A percentile compares a stretch with the other conserved stretches of the same genome.
phyloP scores from a whole-genome alignment of 139 green algal genomes.

The Spirogloea muscicola region DNA sequence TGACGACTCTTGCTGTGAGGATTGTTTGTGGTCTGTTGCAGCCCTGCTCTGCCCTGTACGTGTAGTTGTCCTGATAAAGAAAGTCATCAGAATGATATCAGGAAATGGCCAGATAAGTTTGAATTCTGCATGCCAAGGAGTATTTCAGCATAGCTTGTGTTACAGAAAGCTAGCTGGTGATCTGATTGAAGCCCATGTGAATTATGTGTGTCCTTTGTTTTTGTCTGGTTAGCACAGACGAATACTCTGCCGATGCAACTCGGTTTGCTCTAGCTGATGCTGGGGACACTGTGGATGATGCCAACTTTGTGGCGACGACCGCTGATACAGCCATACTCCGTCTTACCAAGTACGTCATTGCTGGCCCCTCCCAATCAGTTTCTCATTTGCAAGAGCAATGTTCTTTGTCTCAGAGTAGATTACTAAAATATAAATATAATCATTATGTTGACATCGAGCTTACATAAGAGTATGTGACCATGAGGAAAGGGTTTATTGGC shows the following conservation, averaged over 20 bases:
- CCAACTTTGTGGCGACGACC: conserved; percentile 90
- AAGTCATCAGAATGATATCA: too few relatives aligned
- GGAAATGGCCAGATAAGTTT: too few relatives aligned
- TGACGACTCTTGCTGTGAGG: too few relatives aligned
- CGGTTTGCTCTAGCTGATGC: conserved; percentile 91
- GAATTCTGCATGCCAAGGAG: too few relatives aligned
- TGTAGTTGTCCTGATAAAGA: too few relatives aligned
- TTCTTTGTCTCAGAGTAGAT: not conserved
- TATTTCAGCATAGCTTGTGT: too few relatives aligned
- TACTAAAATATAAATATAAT: not conserved
- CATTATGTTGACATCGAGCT: not conserved
- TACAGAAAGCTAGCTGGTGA: too few relatives aligned
- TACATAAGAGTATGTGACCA: not conserved
- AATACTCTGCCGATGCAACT: conserved; percentile 90
- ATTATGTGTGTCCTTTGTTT: too few relatives aligned
- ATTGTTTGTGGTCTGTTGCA: too few relatives aligned
- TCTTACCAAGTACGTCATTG: conserved; percentile 60
- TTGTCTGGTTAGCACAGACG: too few relatives aligned
- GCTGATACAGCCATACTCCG: conserved; percentile 93
- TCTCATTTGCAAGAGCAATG: not conserved
- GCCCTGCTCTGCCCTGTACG: too few relatives aligned
- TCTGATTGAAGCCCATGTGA: too few relatives aligned
- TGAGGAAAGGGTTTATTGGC: not conserved
- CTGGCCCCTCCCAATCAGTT: not conserved
- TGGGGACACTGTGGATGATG: conserved; percentile 94